Conservation (phyloP, 2,329 filamentous ascomycete species). For the Colletotrichum sp. region DNA sequence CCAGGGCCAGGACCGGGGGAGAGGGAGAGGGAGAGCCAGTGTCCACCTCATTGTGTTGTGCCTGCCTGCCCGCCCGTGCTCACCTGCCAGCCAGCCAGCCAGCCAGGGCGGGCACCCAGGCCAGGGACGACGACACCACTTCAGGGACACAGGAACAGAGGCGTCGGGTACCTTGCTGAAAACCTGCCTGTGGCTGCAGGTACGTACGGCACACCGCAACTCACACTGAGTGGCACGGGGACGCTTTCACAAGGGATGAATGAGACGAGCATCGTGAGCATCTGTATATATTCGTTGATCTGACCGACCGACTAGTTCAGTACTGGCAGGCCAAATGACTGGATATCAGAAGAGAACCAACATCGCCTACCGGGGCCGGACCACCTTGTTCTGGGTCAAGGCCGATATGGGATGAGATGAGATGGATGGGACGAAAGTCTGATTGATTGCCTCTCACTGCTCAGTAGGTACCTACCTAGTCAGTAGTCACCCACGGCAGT, state of each 20-base stretch:
- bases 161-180: not conserved
- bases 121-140: not conserved
- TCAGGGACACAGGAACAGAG: not conserved
- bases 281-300: not conserved
- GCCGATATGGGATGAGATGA: not conserved
- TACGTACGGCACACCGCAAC: not conserved
- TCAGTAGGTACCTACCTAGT: too few relatives aligned
- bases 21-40: not conserved
- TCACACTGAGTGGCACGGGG: not conserved
- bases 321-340: not conserved
- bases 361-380: not conserved
- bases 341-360: not conserved
- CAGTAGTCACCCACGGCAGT: not conserved
- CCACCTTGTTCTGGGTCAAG: not conserved
- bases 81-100: not conserved
- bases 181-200: not conserved
- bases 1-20: not conserved
- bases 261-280: not conserved
- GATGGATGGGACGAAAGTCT: constrained; percentile 9
- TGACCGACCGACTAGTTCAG: not conserved
- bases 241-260: not conserved
- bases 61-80: not conserved
- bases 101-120: not conserved
- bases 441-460: not conserved
- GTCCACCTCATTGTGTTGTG: not conserved